A percentile compares a stretch with the other conserved stretches of the same genome.
phyloP scores from a whole-genome alignment of 495 filamentous ascomycete species.

The Tuber aestivum region DNA sequence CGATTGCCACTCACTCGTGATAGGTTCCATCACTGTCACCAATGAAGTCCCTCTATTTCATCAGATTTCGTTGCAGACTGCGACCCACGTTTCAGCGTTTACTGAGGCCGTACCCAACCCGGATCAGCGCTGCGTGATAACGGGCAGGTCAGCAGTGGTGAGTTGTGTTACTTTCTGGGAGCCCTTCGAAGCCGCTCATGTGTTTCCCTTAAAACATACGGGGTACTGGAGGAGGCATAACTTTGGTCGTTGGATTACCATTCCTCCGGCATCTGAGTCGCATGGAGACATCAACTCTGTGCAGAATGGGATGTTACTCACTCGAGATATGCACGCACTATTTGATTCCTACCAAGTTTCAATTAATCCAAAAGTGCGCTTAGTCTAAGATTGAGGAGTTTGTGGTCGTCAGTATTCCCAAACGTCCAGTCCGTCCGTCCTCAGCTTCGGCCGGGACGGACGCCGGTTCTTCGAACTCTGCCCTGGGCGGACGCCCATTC shows the following conservation, averaged over 20 bases:
- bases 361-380: conserved; percentile 27
- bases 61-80: conserved; percentile 30
- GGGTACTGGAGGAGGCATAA: conserved; percentile 35
- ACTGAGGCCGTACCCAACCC: conserved; percentile 33
- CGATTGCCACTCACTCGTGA: conserved; percentile 29
- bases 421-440: too few relatives aligned
- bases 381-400: neutral
- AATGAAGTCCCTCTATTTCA: conserved; percentile 40
- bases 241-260: conserved; percentile 43
- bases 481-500: too few relatives aligned
- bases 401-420: too few relatives aligned
- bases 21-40: conserved; percentile 32
- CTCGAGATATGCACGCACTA: conserved; percentile 35
- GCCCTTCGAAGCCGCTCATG: conserved; percentile 44
- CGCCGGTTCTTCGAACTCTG: too few relatives aligned
- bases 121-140: conserved; percentile 44
- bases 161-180: conserved; percentile 17
- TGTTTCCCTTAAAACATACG: conserved; percentile 44
- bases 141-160: conserved; percentile 26
- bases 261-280: conserved; percentile 16
- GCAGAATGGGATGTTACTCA: conserved; percentile 45
- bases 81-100: conserved; percentile 39
- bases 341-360: conserved; percentile 41
- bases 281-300: conserved; percentile 43
- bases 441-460: too few relatives aligned